A percentile compares a stretch with the other conserved stretches of the same genome.
Evolutionary conservation across 768 basidiomycete species (phyloP).

Genomic region (Mrakia gelida): DNA sequence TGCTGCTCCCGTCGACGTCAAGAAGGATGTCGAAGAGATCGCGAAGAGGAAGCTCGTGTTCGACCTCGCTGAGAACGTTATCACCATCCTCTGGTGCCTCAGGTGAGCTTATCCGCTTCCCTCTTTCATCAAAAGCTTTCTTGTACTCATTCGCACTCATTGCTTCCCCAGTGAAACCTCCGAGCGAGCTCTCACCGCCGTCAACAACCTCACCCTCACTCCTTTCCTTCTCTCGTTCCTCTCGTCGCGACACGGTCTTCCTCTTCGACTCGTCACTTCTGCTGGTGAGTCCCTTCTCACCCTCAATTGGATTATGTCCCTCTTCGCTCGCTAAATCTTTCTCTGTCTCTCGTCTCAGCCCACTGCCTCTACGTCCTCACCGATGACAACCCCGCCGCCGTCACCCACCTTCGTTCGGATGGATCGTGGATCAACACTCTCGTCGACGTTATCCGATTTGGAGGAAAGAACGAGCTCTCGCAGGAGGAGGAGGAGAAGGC

Average conservation of each 20-base stretch:
- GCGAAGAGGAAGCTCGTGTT: conserved; percentile 67
- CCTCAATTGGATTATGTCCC: too few relatives aligned
- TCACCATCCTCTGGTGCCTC: conserved; percentile 89
- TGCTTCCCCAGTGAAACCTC: conserved; percentile 66
- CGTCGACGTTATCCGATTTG: conserved; percentile 45
- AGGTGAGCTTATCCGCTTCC: conserved; percentile 55
- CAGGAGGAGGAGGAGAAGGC: conserved; percentile 29
- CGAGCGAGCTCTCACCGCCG: conserved; percentile 80
- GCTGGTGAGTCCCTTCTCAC: conserved; percentile 57
- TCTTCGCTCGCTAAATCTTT: neutral
- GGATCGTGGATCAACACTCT: conserved; percentile 43
- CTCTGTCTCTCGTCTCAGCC: conserved; percentile 49
- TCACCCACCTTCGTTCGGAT: conserved; percentile 55
- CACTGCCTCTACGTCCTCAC: conserved; percentile 90
- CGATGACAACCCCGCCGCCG: conserved; percentile 78
- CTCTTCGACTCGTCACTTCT: conserved; percentile 66
- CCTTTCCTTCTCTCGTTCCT: conserved; percentile 92
- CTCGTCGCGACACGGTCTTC: conserved; percentile 62
- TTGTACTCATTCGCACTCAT: neutral
- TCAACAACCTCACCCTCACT: conserved; percentile 71
- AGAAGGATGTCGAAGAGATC: conserved; percentile 58
- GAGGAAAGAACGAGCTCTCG: conserved; percentile 16
- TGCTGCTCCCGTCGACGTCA: conserved; percentile 39
- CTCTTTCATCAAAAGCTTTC: too few relatives aligned
- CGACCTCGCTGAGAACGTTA: conserved; percentile 84